Evolutionary conservation across 2,329 filamentous ascomycete species (phyloP), one percentile per base, ranked within the genome.

Genomic region (Pyrenochaeta sp.): DNA sequence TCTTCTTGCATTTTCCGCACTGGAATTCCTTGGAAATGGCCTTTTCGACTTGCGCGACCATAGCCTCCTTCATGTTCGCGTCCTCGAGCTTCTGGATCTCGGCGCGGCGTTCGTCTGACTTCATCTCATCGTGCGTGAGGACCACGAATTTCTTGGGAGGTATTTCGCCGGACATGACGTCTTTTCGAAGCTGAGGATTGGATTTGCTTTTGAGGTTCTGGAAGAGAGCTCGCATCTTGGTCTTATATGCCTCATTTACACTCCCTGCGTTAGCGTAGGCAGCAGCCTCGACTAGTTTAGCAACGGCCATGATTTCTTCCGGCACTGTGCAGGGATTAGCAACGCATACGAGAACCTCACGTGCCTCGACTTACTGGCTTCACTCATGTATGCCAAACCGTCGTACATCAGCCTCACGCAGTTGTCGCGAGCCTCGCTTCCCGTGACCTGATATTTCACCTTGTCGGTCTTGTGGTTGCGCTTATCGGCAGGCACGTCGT

Each of bases 61-160:
- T 95, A 1, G 94, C 90, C 73, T 93, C 90, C 77, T 91, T 91
- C 89, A 97, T 92, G 74, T 99, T 99, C 74, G 96, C 90, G 74
- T 89, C 85, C 68, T 91, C 81, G 36, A 96, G 81, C 70, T 85
- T 84, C 58, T 82, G 77, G 58, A 96, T 91, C 65, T 87, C 83
- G 61, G 84, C 84, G 49, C 86, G 84, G 73, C 89, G 88, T 72
- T 94, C 86, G 35, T 86, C 87, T 34, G 89, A 94, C 77, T 95
- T 95, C 68, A 99, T 83, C 71, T 97, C 93, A 41, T 96, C 89
- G 61, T 89, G 86, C 7, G 85, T 83, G 94, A 99, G 96, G 62
- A 78, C 77, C 44, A 96, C 91, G 60, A 99, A 95, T 23, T 79
- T 78, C 2, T 85, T 82, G 1, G 91, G 77, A 0, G 81, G 57